These are phyloP conservation scores for Fusarium dimerum DNA, from an alignment of 2,329 filamentous ascomycete species.

Conservation along the genomic window DNA sequence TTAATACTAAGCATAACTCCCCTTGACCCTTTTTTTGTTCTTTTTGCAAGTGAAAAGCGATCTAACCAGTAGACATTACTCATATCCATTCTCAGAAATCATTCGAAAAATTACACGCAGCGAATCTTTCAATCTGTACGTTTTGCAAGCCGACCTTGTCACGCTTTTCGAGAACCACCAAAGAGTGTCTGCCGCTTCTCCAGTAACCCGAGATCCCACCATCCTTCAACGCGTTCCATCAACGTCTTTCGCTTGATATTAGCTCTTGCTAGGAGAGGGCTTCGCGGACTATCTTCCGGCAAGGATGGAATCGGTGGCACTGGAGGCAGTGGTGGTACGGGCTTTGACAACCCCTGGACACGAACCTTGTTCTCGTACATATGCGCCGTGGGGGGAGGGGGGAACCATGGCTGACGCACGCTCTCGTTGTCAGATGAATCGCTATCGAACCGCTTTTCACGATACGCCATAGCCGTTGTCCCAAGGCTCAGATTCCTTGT, in stretches of 20 bases:
- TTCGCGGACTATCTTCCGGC: constrained; percentile 21
- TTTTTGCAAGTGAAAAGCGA: constrained; percentile 19
- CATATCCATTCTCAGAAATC: constrained; percentile 11
- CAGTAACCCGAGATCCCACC: constrained; percentile 55
- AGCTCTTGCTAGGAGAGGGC: constrained; percentile 27
- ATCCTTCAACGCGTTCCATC: constrained; percentile 51
- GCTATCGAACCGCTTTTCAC: constrained; percentile 34
- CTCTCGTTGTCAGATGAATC: constrained; percentile 34
- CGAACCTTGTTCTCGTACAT: constrained; percentile 25
- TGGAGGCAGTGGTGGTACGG: constrained; percentile 34
- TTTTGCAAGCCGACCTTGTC: constrained; percentile 7
- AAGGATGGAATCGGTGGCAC: constrained; percentile 25
- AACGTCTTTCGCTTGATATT: constrained; percentile 48
- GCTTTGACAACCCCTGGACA: constrained; percentile 25
- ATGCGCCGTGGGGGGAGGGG: constrained; percentile 40
- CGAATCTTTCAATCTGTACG: constrained; percentile 14
- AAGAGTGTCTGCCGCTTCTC: constrained; percentile 45
- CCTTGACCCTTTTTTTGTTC: constrained; percentile 15
- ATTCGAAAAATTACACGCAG: constrained; percentile 13
- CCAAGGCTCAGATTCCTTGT: constrained; percentile 38
- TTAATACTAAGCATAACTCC: not conserved
- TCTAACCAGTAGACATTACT: constrained; percentile 35
- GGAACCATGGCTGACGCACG: constrained; percentile 30
- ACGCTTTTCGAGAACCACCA: constrained; percentile 22
- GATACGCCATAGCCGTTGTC: constrained; percentile 37